Percentiles rank a stretch among this genome's conserved stretches.
phyloP scores from a whole-genome alignment of 1,284 basidiomycete species.

The Ustilago sp. region DNA sequence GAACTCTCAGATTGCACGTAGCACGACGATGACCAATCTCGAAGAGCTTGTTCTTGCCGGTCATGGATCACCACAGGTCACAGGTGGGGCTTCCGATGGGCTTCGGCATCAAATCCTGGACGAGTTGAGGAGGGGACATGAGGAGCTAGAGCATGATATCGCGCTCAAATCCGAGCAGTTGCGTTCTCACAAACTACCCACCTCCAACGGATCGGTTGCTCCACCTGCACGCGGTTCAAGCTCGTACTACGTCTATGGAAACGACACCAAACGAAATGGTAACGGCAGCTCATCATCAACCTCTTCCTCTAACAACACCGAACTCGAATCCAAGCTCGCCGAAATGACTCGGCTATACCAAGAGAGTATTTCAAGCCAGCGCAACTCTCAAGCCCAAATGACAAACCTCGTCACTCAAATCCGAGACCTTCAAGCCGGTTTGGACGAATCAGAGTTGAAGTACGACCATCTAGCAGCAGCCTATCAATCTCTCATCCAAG shows the following conservation, averaged over 20 bases:
- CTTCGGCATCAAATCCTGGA: constrained; percentile 78
- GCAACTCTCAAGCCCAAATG: constrained; percentile 85
- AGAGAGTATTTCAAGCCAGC: constrained; percentile 78
- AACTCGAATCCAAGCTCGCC: constrained; percentile 78
- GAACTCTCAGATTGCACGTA: constrained; percentile 70
- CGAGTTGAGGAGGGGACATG: constrained; percentile 74
- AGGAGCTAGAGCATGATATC: constrained; percentile 65
- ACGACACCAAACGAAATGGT: constrained; percentile 22
- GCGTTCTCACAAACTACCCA: constrained; percentile 43
- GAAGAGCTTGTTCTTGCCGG: constrained; percentile 59
- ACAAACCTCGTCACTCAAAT: constrained; percentile 84
- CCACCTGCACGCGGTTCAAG: constrained; percentile 25
- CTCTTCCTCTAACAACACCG: constrained; percentile 2
- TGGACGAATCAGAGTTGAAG: constrained; percentile 81
- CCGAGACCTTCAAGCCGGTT: constrained; percentile 80
- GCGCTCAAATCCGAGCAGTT: constrained; percentile 63
- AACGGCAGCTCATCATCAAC: constrained; percentile 8
- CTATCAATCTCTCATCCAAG: constrained; percentile 44
- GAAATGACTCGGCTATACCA: constrained; percentile 78
- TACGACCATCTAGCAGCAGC: constrained; percentile 52
- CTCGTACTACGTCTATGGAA: constrained; percentile 47
- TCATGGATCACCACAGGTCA: constrained; percentile 21
- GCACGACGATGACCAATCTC: constrained; percentile 63
- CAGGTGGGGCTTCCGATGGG: constrained; percentile 70
- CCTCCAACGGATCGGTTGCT: not conserved